Evolutionary conservation across 352 stramenopile genomes (phyloP).

Genomic region (Globisporangium spinosum): DNA sequence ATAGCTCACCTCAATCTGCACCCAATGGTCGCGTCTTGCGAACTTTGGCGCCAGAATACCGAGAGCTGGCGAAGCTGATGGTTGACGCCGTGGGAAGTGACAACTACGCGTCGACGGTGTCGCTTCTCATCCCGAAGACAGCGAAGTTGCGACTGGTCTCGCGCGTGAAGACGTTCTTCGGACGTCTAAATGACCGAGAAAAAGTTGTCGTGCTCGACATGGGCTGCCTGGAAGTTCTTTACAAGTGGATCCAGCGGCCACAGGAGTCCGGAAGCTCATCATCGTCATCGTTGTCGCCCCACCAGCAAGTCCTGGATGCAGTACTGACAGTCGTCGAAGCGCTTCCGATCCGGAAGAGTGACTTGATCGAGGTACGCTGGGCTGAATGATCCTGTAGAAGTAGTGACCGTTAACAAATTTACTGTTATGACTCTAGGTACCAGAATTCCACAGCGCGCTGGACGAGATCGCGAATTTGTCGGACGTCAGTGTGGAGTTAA

Average conservation of each 20-base stretch:
- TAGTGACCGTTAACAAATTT: not conserved
- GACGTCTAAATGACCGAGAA: slow-evolving; percentile 51
- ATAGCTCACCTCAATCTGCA: not conserved
- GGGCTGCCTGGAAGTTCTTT: slow-evolving; percentile 50
- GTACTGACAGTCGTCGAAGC: slow-evolving; percentile 46
- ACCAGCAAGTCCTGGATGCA: slow-evolving; percentile 66
- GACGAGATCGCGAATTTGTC: slow-evolving; percentile 31
- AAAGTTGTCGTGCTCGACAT: slow-evolving; percentile 48
- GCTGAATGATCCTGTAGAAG: not conserved
- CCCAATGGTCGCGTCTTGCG: slow-evolving; percentile 25
- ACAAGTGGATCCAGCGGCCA: slow-evolving; percentile 51
- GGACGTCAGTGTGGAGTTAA: slow-evolving; percentile 31
- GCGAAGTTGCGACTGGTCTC: slow-evolving; percentile 68
- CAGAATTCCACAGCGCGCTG: slow-evolving; percentile 30
- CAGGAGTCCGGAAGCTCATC: slow-evolving; percentile 18
- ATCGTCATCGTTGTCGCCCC: slow-evolving; percentile 22
- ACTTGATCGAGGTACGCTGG: slow-evolving; percentile 49
- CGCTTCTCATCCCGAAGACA: slow-evolving; percentile 73
- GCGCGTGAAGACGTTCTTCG: slow-evolving; percentile 71
- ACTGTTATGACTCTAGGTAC: slow-evolving; percentile 20
- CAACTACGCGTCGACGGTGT: slow-evolving; percentile 74
- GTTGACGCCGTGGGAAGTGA: slow-evolving; percentile 58
- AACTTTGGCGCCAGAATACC: slow-evolving; percentile 51
- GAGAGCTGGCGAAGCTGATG: slow-evolving; percentile 66
- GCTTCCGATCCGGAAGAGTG: slow-evolving; percentile 60